Percentiles rank a stretch among this genome's conserved stretches.
phyloP scores from a whole-genome alignment of 2,329 filamentous ascomycete genomes.

The Phoma sp. region DNA sequence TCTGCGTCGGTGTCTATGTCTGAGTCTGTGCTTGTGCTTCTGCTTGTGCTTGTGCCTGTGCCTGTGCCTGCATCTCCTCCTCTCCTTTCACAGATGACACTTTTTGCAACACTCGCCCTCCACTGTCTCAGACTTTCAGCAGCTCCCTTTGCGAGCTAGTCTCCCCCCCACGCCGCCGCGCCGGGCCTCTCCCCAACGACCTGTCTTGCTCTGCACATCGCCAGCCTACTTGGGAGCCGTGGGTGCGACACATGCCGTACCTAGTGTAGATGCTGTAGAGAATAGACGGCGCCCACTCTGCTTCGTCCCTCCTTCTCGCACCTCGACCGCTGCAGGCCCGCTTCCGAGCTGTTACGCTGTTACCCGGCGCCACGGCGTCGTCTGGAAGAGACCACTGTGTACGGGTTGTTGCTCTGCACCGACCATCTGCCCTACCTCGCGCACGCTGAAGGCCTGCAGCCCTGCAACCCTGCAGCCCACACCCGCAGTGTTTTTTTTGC shows the following conservation, averaged over 20 bases:
- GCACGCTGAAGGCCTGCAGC: no score
- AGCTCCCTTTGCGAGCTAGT: conserved; percentile 17
- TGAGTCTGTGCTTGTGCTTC: no score
- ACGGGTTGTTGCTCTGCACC: background rate
- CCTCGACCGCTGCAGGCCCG: conserved; percentile 7
- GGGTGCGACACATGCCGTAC: background rate
- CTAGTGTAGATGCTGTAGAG: conserved; percentile 7
- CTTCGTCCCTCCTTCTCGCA: background rate
- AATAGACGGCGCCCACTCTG: background rate
- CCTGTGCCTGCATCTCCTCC: conserved; percentile 16
- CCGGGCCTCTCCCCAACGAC: background rate
- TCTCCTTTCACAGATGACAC: conserved; percentile 9
- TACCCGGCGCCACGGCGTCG: conserved; percentile 9
- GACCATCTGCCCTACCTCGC: conserved; percentile 10
- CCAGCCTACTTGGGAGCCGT: background rate
- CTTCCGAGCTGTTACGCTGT: conserved; percentile 10
- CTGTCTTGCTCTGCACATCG: background rate
- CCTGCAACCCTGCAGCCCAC: conserved; percentile 11
- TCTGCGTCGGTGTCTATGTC: no score
- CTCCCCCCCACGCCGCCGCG: background rate
- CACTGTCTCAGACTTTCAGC: conserved; percentile 8
- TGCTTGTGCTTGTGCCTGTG: no score
- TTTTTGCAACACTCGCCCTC: conserved; percentile 12
- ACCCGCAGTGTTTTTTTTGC: conserved; percentile 4
- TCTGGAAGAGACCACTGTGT: background rate